phyloP scores from a whole-genome alignment of 768 basidiomycete species.

The Baorangia bicolor region DNA sequence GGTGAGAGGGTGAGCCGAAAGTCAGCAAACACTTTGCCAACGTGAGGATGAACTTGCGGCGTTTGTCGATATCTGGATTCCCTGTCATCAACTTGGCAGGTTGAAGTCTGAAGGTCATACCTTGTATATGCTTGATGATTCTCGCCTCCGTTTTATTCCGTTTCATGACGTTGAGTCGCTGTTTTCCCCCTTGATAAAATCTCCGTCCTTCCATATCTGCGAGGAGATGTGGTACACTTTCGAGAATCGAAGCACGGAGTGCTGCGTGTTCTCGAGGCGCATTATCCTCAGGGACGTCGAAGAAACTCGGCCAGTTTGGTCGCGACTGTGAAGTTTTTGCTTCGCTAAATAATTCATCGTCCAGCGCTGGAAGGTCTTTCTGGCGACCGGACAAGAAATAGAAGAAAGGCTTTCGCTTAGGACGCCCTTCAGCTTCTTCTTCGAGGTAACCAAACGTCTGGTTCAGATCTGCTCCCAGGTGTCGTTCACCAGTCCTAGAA shows the following conservation, averaged over 20 bases:
- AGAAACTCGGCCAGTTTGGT: constrained; percentile 24
- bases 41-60: constrained; percentile 76
- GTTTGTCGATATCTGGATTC: constrained; percentile 42
- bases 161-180: constrained; percentile 29
- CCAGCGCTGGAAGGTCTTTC: constrained; percentile 14
- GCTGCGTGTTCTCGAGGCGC: constrained; percentile 16
- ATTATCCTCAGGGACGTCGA: constrained; percentile 21
- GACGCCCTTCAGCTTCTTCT: constrained; percentile 3
- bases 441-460: constrained; percentile 6
- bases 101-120: constrained; percentile 24
- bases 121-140: constrained; percentile 48
- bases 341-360: constrained; percentile 25
- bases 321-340: constrained; percentile 25
- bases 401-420: constrained; percentile 11
- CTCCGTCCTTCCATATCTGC: constrained; percentile 21
- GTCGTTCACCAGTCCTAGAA: neutral
- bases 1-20: constrained; percentile 94
- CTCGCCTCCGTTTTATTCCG: constrained; percentile 34
- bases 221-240: neutral
- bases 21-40: constrained; percentile 84
- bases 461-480: neutral
- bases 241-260: constrained; percentile 1
- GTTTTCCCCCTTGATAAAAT: constrained; percentile 33
- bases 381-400: constrained; percentile 16
- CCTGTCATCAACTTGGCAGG: neutral